phyloP scores from a whole-genome alignment of 179 eudicot genomes.

The Nepenthes alata region DNA sequence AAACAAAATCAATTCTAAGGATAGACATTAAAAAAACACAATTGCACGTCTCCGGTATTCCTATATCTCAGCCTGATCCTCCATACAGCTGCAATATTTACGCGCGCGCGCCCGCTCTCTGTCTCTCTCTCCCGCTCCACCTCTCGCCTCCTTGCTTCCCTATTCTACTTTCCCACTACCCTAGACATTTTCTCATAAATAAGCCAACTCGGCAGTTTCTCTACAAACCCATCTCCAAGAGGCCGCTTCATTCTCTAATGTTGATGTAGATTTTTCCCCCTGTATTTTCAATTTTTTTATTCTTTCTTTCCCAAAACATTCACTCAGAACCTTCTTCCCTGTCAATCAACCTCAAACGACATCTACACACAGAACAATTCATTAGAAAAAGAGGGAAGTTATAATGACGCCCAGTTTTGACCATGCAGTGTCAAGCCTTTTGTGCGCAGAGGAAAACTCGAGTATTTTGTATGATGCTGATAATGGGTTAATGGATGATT shows the following conservation, averaged over 20 bases:
- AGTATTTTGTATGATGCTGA: constrained; percentile 31
- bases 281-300: neutral
- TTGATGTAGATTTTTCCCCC: neutral
- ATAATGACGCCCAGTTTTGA: constrained; percentile 58
- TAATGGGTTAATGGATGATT: constrained; percentile 1
- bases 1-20: too few relatives aligned
- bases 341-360: neutral
- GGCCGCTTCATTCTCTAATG: too few relatives aligned
- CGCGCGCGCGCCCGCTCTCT: neutral
- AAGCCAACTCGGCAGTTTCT: neutral
- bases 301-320: neutral
- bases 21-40: too few relatives aligned
- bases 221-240: too few relatives aligned
- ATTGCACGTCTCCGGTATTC: neutral
- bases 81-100: neutral
- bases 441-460: constrained; percentile 42
- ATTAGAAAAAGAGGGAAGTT: neutral
- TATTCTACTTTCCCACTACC: neutral
- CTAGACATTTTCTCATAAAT: neutral
- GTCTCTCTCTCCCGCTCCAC: neutral
- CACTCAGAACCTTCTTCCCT: neutral
- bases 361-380: neutral
- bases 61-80: neutral
- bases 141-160: neutral
- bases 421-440: constrained; percentile 41